Evolutionary conservation across 768 basidiomycete genomes (phyloP).

Genomic region (Calocybe gangraenosa): DNA sequence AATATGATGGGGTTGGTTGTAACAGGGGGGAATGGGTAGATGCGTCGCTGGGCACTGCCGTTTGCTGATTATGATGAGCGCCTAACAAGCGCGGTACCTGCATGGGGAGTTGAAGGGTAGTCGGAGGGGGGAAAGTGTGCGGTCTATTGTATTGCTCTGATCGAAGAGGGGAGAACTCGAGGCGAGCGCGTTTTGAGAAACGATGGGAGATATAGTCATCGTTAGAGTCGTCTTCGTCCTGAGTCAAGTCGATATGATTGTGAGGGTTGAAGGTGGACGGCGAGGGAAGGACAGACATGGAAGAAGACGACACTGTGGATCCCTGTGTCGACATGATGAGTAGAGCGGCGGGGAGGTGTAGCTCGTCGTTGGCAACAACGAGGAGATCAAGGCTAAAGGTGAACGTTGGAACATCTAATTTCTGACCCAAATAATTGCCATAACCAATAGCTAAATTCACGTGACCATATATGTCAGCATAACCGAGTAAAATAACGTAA

Average conservation of each 20-base stretch:
- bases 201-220: slow-evolving; percentile 27
- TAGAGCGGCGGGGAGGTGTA: neutral
- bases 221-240: slow-evolving; percentile 60
- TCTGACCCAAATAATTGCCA: neutral
- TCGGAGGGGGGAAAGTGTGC: slow-evolving; percentile 5
- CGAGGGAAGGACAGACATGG: slow-evolving; percentile 5
- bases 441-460: slow-evolving; percentile 7
- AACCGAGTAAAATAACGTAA: slow-evolving; percentile 2
- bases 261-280: slow-evolving; percentile 8
- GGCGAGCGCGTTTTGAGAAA: slow-evolving; percentile 39
- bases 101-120: slow-evolving; percentile 4
- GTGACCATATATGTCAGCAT: slow-evolving; percentile 17
- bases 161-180: slow-evolving; percentile 23
- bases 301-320: slow-evolving; percentile 2
- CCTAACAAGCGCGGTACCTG: slow-evolving; percentile 20
- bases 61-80: slow-evolving; percentile 12
- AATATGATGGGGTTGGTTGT: slow-evolving; percentile 10
- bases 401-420: neutral
- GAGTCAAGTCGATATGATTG: slow-evolving; percentile 59
- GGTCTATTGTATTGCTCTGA: slow-evolving; percentile 5
- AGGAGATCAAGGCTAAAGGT: slow-evolving; percentile 4
- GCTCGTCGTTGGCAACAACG: slow-evolving; percentile 3
- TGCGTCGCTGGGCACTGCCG: slow-evolving; percentile 13
- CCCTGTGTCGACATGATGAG: slow-evolving; percentile 8
- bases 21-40: slow-evolving; percentile 16